Evolutionary conservation across 768 basidiomycete species (phyloP), one percentile per base, ranked within the genome.

Genomic region (Fistulinella prunicolor): DNA sequence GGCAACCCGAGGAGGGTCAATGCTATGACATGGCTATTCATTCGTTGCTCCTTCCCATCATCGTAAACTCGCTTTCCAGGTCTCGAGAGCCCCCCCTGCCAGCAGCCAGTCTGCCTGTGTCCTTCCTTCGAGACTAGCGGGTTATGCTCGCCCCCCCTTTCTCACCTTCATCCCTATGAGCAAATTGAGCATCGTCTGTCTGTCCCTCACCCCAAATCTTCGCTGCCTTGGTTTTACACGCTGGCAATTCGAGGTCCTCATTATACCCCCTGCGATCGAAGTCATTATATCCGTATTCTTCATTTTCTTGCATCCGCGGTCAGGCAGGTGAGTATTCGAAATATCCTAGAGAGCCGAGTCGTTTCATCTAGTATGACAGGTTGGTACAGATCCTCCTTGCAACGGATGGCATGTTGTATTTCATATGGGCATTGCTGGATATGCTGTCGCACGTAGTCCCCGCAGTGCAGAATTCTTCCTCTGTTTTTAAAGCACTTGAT

Each of bases 131-230:
- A 46, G 46, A 49, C 50, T 21, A 47, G 46, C 54, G 58, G 66
- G 70, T 69, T 52, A 72, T 74, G 72, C 70, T 48, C 60, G 40
- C 58, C 58, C 55, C 63, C 42, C 42, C 48, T 35, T 47, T 59
- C 47, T 21, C 38, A 41, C 51, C 2, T 51, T 52, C 16, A 29
- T 39, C 48, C 37, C 32, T 30, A 63, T 57, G 60, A 55, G 36
- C 50, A 71, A 69, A 66, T 77, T 76, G 76, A 73, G 66, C 69
- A 73, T 76, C 49, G 32, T 81, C 59, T 91, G 88, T 67, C 71
- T 90, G 52, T 89, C 89, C 24, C 70, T 79, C 30, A 79, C 82
- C 49, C 68, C 84, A 34, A 85, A 81, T 53, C 78, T 91, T 53
- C 88, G 88, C 50, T 91, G 88, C 62, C 65, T 77, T 52, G 72